phyloP scores from a whole-genome alignment of 257 asterid genomes.

The Coffea eugenioides region DNA sequence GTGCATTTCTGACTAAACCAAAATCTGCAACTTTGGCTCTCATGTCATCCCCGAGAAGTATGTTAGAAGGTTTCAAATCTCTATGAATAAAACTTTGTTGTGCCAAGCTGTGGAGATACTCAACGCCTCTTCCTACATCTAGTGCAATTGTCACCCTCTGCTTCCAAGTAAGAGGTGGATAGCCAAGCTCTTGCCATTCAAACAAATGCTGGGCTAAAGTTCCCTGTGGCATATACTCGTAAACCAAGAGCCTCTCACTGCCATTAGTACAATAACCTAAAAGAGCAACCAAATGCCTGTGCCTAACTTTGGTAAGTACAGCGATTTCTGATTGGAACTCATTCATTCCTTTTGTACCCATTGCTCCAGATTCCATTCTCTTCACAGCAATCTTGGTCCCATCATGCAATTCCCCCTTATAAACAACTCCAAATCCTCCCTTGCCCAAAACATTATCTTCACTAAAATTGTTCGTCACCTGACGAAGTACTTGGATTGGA shows the following conservation, averaged over 20 bases:
- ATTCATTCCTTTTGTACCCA: constrained; percentile 89
- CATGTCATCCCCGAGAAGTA: constrained; percentile 87
- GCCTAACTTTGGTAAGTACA: constrained; percentile 91
- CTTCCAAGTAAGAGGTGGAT: constrained; percentile 69
- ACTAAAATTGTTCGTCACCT: constrained; percentile 76
- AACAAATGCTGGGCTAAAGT: constrained; percentile 84
- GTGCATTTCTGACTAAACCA: constrained; percentile 87
- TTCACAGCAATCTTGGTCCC: constrained; percentile 96
- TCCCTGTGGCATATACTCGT: constrained; percentile 95
- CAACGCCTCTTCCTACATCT: constrained; percentile 94
- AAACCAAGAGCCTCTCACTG: constrained; percentile 86
- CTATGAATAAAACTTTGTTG: constrained; percentile 92
- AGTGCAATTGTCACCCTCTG: constrained; percentile 83
- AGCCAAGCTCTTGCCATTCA: constrained; percentile 62
- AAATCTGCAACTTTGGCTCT: constrained; percentile 98
- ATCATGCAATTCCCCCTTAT: constrained; percentile 84
- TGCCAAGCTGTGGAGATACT: constrained; percentile 93
- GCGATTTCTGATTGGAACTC: constrained; percentile 95
- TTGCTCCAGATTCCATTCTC: constrained; percentile 85
- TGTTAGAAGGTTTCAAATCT: constrained; percentile 86
- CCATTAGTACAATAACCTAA: constrained; percentile 87
- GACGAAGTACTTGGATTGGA: constrained; percentile 75
- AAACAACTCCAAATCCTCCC: constrained; percentile 92
- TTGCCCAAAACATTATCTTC: constrained; percentile 70
- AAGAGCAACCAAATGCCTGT: constrained; percentile 92